A percentile compares a stretch with the other conserved stretches of the same genome.
Evolutionary conservation across 2,329 filamentous ascomycete species (phyloP).

Genomic region (Colletotrichum zoysiae): DNA sequence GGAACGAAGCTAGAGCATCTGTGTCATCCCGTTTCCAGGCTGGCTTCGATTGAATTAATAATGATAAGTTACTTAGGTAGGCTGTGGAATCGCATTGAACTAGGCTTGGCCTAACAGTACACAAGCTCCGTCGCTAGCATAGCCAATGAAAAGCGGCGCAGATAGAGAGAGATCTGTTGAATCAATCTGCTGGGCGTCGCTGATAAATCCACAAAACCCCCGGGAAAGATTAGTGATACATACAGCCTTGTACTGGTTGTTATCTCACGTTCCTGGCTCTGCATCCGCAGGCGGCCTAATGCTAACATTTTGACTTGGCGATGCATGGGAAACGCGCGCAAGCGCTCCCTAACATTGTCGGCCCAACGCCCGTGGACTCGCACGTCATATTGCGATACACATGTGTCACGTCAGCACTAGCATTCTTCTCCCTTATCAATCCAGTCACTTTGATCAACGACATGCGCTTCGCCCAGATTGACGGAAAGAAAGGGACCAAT

Average conservation of each 20-base stretch:
- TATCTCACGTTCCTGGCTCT: not conserved
- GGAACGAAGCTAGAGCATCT: not conserved
- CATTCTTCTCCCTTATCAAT: constrained; percentile 2
- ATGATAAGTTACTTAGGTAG: constrained; percentile 15
- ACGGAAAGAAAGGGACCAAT: constrained; percentile 6
- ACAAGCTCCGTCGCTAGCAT: not conserved
- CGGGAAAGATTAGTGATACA: constrained; percentile 22
- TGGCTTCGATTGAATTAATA: constrained; percentile 3
- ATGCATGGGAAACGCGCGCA: not conserved
- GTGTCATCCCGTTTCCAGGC: not conserved
- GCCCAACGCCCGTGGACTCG: constrained; percentile 14
- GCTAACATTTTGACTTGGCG: constrained; percentile 7
- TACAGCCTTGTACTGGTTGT: constrained; percentile 7
- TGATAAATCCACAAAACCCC: constrained; percentile 34
- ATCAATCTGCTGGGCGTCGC: constrained; percentile 19
- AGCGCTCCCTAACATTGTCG: not conserved
- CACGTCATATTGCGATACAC: constrained; percentile 23
- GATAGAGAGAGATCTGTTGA: not conserved
- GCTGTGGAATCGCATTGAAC: not conserved
- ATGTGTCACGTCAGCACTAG: constrained; percentile 30
- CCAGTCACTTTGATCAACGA: not conserved
- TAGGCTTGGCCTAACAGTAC: constrained; percentile 3
- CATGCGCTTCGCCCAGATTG: not conserved
- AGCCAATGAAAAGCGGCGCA: constrained; percentile 15
- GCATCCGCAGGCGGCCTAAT: not conserved